Percentiles rank a stretch among this genome's conserved stretches.
These are phyloP conservation scores for Lasiodiplodia hormozganensis DNA, from an alignment of 2,329 filamentous ascomycete genomes.

Conservation along the genomic window DNA sequence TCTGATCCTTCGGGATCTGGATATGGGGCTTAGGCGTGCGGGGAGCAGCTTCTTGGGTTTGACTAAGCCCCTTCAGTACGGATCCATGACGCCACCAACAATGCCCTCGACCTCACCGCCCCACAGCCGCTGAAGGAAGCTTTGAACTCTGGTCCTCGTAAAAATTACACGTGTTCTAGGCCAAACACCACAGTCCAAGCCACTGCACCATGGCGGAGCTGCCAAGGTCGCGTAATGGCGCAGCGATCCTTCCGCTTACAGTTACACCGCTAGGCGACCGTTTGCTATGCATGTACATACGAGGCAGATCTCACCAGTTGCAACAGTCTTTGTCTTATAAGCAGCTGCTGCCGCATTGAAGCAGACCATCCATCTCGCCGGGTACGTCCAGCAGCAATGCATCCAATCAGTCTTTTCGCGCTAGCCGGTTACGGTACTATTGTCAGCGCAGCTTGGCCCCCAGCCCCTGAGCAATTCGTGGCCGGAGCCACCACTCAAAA, in stretches of 20 bases:
- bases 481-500: slow-evolving; percentile 11
- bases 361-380: neutral
- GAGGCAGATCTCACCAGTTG: slow-evolving; percentile 31
- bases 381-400: neutral
- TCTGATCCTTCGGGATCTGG: no score
- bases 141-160: neutral
- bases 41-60: no score
- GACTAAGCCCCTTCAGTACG: no score
- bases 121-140: neutral
- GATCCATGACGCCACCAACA: neutral
- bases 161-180: neutral
- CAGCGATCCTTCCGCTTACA: neutral
- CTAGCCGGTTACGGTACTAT: neutral
- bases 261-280: slow-evolving; percentile 34
- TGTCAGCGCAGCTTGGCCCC: slow-evolving; percentile 2
- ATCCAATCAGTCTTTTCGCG: neutral
- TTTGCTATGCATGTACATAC: neutral
- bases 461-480: neutral
- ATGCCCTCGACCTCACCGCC: neutral
- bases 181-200: neutral
- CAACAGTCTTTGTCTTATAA: neutral
- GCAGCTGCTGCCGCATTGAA: neutral
- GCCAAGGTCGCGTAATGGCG: neutral
- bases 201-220: neutral
- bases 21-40: no score